Conservation (phyloP, 2,329 filamentous ascomycete species). For the Nemania sp. region DNA sequence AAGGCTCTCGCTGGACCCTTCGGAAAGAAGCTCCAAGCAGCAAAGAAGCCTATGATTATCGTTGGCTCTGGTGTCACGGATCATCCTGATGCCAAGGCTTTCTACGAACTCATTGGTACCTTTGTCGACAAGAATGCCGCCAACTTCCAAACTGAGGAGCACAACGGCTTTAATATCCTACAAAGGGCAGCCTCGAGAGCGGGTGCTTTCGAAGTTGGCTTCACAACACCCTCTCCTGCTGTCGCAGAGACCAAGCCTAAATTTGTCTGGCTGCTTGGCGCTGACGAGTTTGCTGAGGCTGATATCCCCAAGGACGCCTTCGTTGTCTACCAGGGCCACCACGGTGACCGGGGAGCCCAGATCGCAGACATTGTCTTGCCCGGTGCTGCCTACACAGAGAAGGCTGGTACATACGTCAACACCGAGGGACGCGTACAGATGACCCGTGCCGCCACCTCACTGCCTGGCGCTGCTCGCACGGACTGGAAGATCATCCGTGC, state of each 20-base stretch:
- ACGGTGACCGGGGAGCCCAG: constrained; percentile 91
- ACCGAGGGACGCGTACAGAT: constrained; percentile 96
- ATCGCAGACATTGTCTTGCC: constrained; percentile 93
- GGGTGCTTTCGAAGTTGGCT: constrained; percentile 94
- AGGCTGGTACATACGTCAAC: constrained; percentile 94
- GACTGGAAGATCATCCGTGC: constrained; percentile 99
- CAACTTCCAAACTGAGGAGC: constrained; percentile 86
- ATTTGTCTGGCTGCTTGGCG: constrained; percentile 95
- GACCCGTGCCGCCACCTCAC: constrained; percentile 83
- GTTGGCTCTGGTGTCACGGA: constrained; percentile 91
- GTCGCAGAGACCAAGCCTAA: constrained; percentile 88
- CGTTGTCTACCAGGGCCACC: constrained; percentile 96
- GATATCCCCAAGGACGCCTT: constrained; percentile 97
- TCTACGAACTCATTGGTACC: constrained; percentile 85
- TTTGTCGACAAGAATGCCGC: constrained; percentile 93
- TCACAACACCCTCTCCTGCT: constrained; percentile 79
- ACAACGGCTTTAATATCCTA: constrained; percentile 97
- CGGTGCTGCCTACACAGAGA: constrained; percentile 95
- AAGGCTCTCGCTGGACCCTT: constrained; percentile 82
- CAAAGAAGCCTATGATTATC: constrained; percentile 95
- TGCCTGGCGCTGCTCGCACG: constrained; percentile 87
- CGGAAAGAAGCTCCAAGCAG: constrained; percentile 86
- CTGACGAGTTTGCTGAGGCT: constrained; percentile 82
- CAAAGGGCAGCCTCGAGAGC: constrained; percentile 91
- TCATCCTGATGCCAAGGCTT: constrained; percentile 86